Percentiles rank a stretch among this genome's conserved stretches.
Evolutionary conservation across 108 stramenopile genomes (phyloP).

Genomic region (Epithemia pelagica): DNA sequence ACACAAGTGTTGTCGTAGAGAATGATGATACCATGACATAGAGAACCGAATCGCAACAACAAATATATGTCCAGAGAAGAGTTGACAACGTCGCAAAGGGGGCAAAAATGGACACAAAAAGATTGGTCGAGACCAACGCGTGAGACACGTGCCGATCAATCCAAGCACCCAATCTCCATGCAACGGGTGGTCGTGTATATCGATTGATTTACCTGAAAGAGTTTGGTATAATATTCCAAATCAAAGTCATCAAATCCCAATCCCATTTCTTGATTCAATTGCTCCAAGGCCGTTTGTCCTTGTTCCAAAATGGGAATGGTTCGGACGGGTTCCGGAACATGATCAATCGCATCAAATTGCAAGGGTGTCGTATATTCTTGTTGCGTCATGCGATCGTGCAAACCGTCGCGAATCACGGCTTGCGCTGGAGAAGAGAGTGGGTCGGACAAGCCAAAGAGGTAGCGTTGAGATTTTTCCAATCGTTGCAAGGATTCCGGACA

Average conservation of each 20-base stretch:
- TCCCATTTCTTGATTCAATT: constrained; percentile 84
- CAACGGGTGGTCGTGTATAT: too few relatives aligned
- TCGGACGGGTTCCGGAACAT: constrained; percentile 45
- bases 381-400: constrained; percentile 99
- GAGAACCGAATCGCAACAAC: background rate
- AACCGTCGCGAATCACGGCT: constrained; percentile 37
- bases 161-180: too few relatives aligned
- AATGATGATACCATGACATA: background rate
- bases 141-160: too few relatives aligned
- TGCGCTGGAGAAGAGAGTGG: constrained; percentile 26
- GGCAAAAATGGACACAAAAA: too few relatives aligned
- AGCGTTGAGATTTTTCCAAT: constrained; percentile 85
- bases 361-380: constrained; percentile 77
- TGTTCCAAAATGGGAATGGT: constrained; percentile 88
- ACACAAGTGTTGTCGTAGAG: background rate
- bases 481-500: constrained; percentile 46
- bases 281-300: constrained; percentile 86
- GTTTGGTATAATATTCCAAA: constrained; percentile 93
- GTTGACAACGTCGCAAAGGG: constrained; percentile 8
- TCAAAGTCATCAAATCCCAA: constrained; percentile 98
- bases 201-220: constrained; percentile 95
- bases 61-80: too few relatives aligned
- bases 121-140: too few relatives aligned
- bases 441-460: constrained; percentile 35
- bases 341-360: constrained; percentile 70